Evolutionary conservation across 495 filamentous ascomycete species (phyloP).

Genomic region (Delitschia confertaspora): DNA sequence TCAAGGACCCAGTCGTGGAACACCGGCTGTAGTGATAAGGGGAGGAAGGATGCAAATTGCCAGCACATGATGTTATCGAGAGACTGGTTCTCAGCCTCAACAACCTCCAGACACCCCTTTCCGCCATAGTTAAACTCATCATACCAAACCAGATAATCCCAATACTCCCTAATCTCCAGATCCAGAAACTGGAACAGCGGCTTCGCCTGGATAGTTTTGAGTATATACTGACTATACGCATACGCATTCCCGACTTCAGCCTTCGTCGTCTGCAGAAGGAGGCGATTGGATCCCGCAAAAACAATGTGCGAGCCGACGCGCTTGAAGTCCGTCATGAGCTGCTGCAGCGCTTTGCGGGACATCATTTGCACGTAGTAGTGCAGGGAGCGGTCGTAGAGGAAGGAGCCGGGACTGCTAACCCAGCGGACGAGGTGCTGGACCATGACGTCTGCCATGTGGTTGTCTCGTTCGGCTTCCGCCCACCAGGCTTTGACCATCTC

Average conservation of each 20-base stretch:
- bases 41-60: constrained; percentile 88
- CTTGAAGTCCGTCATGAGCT: constrained; percentile 94
- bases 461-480: constrained; percentile 84
- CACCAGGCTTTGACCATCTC: constrained; percentile 99
- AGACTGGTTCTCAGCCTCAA: constrained; percentile 74
- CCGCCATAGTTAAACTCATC: constrained; percentile 98
- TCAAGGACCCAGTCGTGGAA: constrained; percentile 93
- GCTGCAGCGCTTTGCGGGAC: constrained; percentile 90
- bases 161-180: constrained; percentile 96
- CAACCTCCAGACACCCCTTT: constrained; percentile 76
- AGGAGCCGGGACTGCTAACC: constrained; percentile 85
- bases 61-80: constrained; percentile 96
- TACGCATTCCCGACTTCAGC: constrained; percentile 94
- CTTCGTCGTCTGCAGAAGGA: constrained; percentile 93
- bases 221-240: constrained; percentile 91
- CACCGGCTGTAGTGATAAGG: constrained; percentile 64
- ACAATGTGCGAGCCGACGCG: constrained; percentile 90
- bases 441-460: constrained; percentile 93
- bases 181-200: constrained; percentile 96
- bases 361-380: constrained; percentile 98
- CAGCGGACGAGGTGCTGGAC: constrained; percentile 95
- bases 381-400: constrained; percentile 90
- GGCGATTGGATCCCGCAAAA: constrained; percentile 78
- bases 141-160: constrained; percentile 99
- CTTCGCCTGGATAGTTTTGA: constrained; percentile 91